Evolutionary conservation across 768 basidiomycete species (phyloP), one percentile per base, ranked within the genome.

Genomic region (Hydnomerulius pinastri): DNA sequence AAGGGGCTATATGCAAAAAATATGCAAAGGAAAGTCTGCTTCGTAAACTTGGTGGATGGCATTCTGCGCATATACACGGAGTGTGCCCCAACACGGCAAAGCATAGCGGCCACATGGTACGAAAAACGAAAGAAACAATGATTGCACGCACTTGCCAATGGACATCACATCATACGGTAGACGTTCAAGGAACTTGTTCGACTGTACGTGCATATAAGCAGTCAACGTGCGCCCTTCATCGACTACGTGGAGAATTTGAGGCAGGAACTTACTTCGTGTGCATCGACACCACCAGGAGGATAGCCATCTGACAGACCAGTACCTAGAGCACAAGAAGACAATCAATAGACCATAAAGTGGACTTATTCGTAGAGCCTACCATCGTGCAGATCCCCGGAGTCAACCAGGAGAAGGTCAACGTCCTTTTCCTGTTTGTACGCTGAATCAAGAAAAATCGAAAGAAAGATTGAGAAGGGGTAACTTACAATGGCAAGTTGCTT

Each of bases 121-220:
- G 18, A 18, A 28, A 46, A 28, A 30, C 13, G 6, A 10, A 32
- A 32, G 21, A 39, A 39, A 39, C 6, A 6, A 8, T 12, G 20
- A 24, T 5, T 15, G 20, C 21, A 69, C 87, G 33, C 61, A 86
- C 82, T 94, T 95, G 62, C 93, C 92, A 43, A 93, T 91, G 2
- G 90, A 71, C 63, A 93, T 79, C 2, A 92, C 60, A 61, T 96
- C 93, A 61, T 92, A 95, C 0, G 87, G 86, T 17, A 95, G 73
- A 48, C 80, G 69, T 18, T 79, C 70, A 55, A 94, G 73, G 66
- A 92, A 85, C 61, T 86, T 71, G 66, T 91, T 90, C n/a, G 87
- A 71, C 86, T 89, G 49, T 46, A 43, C 39, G 20, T 23, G 6
- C 30, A 25, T 4, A 27, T 1, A 25, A 30, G 58, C n/a, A 37